phyloP scores from a whole-genome alignment of 441 rosid species.

The Melianthus villosus region DNA sequence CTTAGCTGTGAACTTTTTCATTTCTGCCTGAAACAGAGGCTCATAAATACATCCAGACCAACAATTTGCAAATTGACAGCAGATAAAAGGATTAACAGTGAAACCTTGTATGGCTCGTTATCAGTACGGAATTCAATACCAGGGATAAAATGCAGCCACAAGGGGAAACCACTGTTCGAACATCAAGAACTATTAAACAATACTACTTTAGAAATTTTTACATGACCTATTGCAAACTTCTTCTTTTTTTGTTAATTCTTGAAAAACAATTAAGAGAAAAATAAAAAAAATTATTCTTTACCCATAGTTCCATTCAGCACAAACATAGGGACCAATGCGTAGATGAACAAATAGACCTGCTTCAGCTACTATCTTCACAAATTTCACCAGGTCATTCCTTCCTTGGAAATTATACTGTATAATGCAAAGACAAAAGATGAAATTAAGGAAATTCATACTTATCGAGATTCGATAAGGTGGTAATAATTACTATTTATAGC shows the following conservation, averaged over 20 bases:
- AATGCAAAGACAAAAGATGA: slow-evolving; percentile 3
- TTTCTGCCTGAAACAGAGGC: slow-evolving; percentile 69
- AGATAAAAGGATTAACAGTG: no score
- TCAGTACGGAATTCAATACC: slow-evolving; percentile 76
- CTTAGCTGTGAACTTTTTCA: slow-evolving; percentile 61
- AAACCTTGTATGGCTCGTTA: slow-evolving; percentile 81
- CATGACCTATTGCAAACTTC: no score
- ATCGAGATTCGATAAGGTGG: no score
- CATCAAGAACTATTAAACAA: no score
- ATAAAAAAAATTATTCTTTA: no score
- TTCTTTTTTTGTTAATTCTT: no score
- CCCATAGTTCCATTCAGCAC: slow-evolving; percentile 97
- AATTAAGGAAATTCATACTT: no score
- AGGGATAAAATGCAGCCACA: slow-evolving; percentile 82
- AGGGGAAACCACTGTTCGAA: slow-evolving; percentile 79
- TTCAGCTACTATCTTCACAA: slow-evolving; percentile 64
- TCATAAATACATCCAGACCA: no score
- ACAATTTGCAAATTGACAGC: no score
- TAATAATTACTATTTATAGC: no score
- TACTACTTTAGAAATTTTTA: no score
- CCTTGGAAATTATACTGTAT: slow-evolving; percentile 63
- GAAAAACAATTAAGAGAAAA: no score
- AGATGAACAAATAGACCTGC: slow-evolving; percentile 82
- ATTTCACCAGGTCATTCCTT: slow-evolving; percentile 73
- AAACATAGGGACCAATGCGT: slow-evolving; percentile 83